These are phyloP conservation scores for Passalora sequoiae DNA, from an alignment of 2,329 filamentous ascomycete species.

Conservation along the genomic window DNA sequence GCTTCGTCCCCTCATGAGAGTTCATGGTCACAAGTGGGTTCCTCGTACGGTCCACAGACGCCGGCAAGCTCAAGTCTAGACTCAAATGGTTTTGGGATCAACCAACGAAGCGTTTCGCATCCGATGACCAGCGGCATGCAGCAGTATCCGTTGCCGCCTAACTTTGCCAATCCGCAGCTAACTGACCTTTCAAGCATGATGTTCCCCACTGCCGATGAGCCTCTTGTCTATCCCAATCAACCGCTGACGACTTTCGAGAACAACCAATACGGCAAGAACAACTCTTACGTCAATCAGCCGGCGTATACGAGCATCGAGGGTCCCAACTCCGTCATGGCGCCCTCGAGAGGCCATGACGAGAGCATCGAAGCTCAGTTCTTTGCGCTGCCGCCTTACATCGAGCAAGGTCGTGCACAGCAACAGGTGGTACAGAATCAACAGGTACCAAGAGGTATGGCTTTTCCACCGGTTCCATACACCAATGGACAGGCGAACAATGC, in stretches of 20 bases:
- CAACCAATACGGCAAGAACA: slow-evolving; percentile 32
- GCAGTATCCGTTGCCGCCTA: slow-evolving; percentile 23
- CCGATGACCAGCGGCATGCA: slow-evolving; percentile 18
- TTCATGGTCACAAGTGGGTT: slow-evolving; percentile 23
- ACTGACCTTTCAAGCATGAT: slow-evolving; percentile 72
- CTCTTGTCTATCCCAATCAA: slow-evolving; percentile 74
- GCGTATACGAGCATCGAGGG: slow-evolving; percentile 16
- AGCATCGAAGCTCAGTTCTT: slow-evolving; percentile 70
- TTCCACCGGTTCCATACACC: slow-evolving; percentile 18
- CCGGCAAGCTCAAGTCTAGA: slow-evolving; percentile 22
- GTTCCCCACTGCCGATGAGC: slow-evolving; percentile 67
- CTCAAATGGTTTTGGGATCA: slow-evolving; percentile 12
- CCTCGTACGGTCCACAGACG: slow-evolving; percentile 27
- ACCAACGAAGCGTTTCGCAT: slow-evolving; percentile 18
- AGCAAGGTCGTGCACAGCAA: slow-evolving; percentile 43
- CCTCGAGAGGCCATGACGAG: slow-evolving; percentile 37
- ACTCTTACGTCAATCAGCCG: slow-evolving; percentile 10
- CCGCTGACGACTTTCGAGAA: slow-evolving; percentile 58
- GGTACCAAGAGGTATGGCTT: slow-evolving; percentile 17
- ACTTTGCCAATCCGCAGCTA: slow-evolving; percentile 44
- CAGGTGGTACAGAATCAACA: slow-evolving; percentile 21
- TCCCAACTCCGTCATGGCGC: slow-evolving; percentile 9
- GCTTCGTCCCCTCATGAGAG: slow-evolving; percentile 14
- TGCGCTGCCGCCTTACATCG: slow-evolving; percentile 66
- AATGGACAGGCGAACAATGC: slow-evolving; percentile 16